phyloP scores from a whole-genome alignment of 2,329 filamentous ascomycete species.

The Neofusicoccum ribis region DNA sequence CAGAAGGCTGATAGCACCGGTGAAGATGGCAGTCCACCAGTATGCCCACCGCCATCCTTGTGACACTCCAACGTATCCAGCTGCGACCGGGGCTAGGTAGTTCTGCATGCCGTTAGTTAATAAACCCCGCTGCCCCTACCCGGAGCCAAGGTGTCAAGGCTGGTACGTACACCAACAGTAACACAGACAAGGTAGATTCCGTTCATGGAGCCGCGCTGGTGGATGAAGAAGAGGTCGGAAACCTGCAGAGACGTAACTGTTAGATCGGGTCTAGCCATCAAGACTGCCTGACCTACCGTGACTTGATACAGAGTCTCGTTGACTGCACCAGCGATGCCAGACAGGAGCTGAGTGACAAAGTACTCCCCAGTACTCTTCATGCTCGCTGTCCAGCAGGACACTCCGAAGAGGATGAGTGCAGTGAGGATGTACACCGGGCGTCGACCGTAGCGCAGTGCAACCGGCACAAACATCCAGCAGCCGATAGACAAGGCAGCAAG shows the following conservation, averaged over 20 bases:
- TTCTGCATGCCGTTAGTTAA: conserved; percentile 49
- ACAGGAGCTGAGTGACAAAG: conserved; percentile 45
- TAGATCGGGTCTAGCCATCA: background rate
- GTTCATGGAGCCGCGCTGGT: conserved; percentile 51
- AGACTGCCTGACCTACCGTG: background rate
- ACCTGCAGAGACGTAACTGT: conserved; percentile 43
- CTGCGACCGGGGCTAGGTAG: conserved; percentile 38
- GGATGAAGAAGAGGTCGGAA: conserved; percentile 51
- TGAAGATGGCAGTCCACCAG: conserved; percentile 58
- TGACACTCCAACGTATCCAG: conserved; percentile 36
- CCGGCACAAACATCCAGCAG: conserved; percentile 46
- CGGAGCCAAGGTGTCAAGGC: conserved; percentile 33
- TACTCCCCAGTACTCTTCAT: conserved; percentile 46
- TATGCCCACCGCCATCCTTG: conserved; percentile 39
- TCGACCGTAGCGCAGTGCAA: conserved; percentile 49
- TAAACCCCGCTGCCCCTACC: conserved; percentile 41
- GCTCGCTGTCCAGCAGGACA: conserved; percentile 47
- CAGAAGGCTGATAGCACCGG: conserved; percentile 49
- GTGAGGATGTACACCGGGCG: conserved; percentile 50
- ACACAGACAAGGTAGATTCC: conserved; percentile 46
- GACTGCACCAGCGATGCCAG: conserved; percentile 47
- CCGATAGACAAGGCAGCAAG: conserved; percentile 46
- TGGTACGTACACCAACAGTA: conserved; percentile 39
- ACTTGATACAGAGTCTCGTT: conserved; percentile 32
- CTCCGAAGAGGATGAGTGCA: conserved; percentile 38